Conservation (phyloP, 106 monocot species). For the Xerophyta viscosa region DNA sequence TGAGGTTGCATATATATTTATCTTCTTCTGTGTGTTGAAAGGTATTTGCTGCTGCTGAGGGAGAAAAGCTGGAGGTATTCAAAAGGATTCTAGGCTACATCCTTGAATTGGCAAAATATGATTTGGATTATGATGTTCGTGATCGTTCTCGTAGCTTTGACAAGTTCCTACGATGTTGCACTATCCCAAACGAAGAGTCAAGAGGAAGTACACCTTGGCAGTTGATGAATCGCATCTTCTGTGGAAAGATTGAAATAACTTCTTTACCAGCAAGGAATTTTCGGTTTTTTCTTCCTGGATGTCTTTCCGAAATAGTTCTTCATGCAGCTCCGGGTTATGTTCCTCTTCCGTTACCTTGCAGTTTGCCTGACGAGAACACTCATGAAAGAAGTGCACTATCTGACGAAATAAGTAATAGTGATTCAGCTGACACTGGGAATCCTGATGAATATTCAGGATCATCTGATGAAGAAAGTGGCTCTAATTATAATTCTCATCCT, state of each 20-base stretch:
- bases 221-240: slow-evolving; percentile 31
- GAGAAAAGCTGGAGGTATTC: slow-evolving; percentile 28
- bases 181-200: slow-evolving; percentile 1
- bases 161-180: slow-evolving; percentile 29
- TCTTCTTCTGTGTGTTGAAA: neutral
- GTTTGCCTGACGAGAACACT: slow-evolving; percentile 24
- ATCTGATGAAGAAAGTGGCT: slow-evolving; percentile 52
- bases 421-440: slow-evolving; percentile 20
- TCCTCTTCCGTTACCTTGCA: slow-evolving; percentile 81
- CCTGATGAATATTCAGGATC: slow-evolving; percentile 36
- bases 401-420: slow-evolving; percentile 2
- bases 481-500: slow-evolving; percentile 42
- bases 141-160: slow-evolving; percentile 69
- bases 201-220: slow-evolving; percentile 16
- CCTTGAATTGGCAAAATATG: slow-evolving; percentile 73
- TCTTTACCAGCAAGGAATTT: slow-evolving; percentile 10
- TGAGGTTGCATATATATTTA: no score
- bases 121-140: slow-evolving; percentile 68
- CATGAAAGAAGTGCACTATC: slow-evolving; percentile 10
- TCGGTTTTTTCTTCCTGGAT: slow-evolving; percentile 84
- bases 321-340: slow-evolving; percentile 93
- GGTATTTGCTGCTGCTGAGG: slow-evolving; percentile 9
- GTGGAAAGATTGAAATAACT: slow-evolving; percentile 18
- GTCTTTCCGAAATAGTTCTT: slow-evolving; percentile 83
- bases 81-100: slow-evolving; percentile 54